These are phyloP conservation scores for Tuber borchii DNA, from an alignment of 495 filamentous ascomycete genomes.

Conservation along the genomic window DNA sequence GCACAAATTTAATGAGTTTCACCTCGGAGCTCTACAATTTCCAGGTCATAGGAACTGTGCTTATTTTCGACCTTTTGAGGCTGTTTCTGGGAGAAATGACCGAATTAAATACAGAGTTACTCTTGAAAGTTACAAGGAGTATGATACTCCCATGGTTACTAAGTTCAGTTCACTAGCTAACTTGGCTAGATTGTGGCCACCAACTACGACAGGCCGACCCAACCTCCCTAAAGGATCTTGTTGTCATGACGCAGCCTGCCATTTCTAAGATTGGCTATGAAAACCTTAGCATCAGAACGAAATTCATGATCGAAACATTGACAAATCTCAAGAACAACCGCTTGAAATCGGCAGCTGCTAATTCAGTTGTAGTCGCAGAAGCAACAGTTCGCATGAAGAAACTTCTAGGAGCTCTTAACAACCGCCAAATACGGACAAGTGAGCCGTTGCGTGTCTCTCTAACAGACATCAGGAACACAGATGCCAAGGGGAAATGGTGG, in stretches of 20 bases:
- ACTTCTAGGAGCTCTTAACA: slow-evolving; percentile 65
- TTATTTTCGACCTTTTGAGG: slow-evolving; percentile 86
- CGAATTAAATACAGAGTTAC: slow-evolving; percentile 81
- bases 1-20: slow-evolving; percentile 72
- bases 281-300: slow-evolving; percentile 77
- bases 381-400: slow-evolving; percentile 82
- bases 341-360: slow-evolving; percentile 62
- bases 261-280: slow-evolving; percentile 55
- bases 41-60: slow-evolving; percentile 69
- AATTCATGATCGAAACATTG: slow-evolving; percentile 97
- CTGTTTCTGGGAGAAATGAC: slow-evolving; percentile 67
- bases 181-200: slow-evolving; percentile 55
- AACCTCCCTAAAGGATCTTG: slow-evolving; percentile 82
- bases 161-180: slow-evolving; percentile 9
- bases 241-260: slow-evolving; percentile 66
- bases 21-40: slow-evolving; percentile 84
- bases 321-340: slow-evolving; percentile 91
- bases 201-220: slow-evolving; percentile 88
- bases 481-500: slow-evolving; percentile 96
- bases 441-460: slow-evolving; percentile 79
- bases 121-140: slow-evolving; percentile 77
- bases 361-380: slow-evolving; percentile 60
- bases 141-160: slow-evolving; percentile 6
- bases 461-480: slow-evolving; percentile 68
- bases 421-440: slow-evolving; percentile 58